These are phyloP conservation scores for Spizellomyces sp. DNA, from an alignment of 192 early-diverging fungal genomes.

Conservation along the genomic window DNA sequence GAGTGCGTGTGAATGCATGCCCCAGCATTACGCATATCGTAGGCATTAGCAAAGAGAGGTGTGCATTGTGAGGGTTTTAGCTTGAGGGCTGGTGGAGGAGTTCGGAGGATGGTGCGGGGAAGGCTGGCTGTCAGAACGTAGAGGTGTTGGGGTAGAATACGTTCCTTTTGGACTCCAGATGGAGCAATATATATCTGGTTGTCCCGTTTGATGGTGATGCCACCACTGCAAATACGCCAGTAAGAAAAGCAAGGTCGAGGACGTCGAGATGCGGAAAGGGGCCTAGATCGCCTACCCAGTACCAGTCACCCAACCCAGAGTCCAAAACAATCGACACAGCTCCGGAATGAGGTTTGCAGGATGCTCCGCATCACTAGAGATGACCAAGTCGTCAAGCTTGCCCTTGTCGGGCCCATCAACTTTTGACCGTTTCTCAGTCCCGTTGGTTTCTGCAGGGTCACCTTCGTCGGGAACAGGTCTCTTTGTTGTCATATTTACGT, in stretches of 20 bases:
- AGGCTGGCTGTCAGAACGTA: constrained; percentile 73
- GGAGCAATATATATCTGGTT: constrained; percentile 88
- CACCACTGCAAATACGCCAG: constrained; percentile 10
- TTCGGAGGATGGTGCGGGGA: constrained; percentile 61
- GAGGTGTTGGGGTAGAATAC: constrained; percentile 80
- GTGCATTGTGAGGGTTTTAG: constrained; percentile 90
- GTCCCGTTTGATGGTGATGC: constrained; percentile 43
- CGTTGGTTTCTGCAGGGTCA: too few relatives aligned
- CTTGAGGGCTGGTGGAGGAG: constrained; percentile 57
- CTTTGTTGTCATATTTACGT: too few relatives aligned
- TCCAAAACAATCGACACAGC: constrained; percentile 87
- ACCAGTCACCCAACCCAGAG: constrained; percentile 93
- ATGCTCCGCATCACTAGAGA: constrained; percentile 36
- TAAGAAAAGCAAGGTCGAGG: too few relatives aligned
- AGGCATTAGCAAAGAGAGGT: constrained; percentile 93
- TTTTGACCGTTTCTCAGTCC: too few relatives aligned
- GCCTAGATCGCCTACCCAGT: constrained; percentile 66
- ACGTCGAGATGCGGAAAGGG: too few relatives aligned
- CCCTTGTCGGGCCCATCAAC: too few relatives aligned
- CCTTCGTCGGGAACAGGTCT: too few relatives aligned
- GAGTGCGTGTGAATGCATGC: constrained; percentile 98
- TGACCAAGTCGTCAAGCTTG: constrained; percentile 5
- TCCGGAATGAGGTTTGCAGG: constrained; percentile 85
- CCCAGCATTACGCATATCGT: constrained; percentile 78
- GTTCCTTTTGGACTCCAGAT: constrained; percentile 93